phyloP scores from a whole-genome alignment of 768 basidiomycete genomes.

The Leccinum longicurvipes region DNA sequence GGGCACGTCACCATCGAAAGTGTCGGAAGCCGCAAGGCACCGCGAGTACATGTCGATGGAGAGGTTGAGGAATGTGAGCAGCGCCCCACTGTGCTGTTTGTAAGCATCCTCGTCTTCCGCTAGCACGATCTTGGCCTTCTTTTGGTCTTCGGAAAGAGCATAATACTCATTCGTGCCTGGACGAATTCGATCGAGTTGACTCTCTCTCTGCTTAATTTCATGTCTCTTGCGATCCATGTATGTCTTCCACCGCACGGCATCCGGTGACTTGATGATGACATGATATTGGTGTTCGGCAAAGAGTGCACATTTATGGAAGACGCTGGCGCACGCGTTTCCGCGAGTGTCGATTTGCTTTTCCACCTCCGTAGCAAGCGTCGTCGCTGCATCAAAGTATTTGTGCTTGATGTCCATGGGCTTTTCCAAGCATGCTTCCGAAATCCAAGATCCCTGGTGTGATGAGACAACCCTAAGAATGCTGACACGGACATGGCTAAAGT shows the following conservation, averaged over 20 bases:
- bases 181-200: constrained; percentile 28
- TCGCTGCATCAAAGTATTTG: constrained; percentile 69
- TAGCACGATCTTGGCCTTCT: constrained; percentile 46
- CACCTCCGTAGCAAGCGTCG: constrained; percentile 29
- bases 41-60: constrained; percentile 86
- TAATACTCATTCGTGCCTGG: constrained; percentile 16
- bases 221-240: constrained; percentile 70
- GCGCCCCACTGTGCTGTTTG: constrained; percentile 40
- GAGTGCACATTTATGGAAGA: constrained; percentile 79
- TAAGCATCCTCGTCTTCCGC: constrained; percentile 50
- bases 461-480: neutral
- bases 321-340: constrained; percentile 42
- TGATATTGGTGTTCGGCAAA: constrained; percentile 91
- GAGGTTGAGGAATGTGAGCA: constrained; percentile 62
- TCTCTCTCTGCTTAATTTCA: constrained; percentile 59
- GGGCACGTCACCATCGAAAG: constrained; percentile 70
- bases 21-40: constrained; percentile 66
- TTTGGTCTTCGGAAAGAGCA: constrained; percentile 36
- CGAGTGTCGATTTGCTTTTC: constrained; percentile 20
- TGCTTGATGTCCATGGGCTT: constrained; percentile 68
- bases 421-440: constrained; percentile 78
- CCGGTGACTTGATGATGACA: constrained; percentile 63
- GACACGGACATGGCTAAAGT: neutral
- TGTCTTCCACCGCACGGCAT: constrained; percentile 62
- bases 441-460: constrained; percentile 78